Base-by-base conservation (phyloP, 139 green algal species). In the Chlorella sp. region DNA sequence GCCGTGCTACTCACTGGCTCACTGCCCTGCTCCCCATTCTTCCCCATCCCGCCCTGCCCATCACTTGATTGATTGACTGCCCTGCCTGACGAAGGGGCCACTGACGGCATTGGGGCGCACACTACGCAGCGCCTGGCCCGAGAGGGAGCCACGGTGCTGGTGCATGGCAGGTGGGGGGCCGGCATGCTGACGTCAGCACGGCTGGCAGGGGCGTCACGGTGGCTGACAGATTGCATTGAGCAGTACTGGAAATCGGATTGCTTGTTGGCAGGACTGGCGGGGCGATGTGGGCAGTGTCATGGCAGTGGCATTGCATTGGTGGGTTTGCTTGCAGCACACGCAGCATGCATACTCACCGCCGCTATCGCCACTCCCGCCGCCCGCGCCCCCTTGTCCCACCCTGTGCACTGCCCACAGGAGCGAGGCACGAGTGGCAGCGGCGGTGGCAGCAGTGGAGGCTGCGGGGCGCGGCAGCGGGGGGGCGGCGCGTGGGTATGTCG, bases 21-120 rank as follows among this genome's bases (percentile, higher is more conserved):
- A n/a, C n/a, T n/a, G n/a, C n/a, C n/a, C n/a, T n/a, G n/a, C n/a
- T n/a, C n/a, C n/a, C n/a, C n/a, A n/a, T n/a, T n/a, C n/a, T n/a
- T n/a, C n/a, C n/a, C n/a, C n/a, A n/a, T n/a, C n/a, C n/a, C n/a
- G n/a, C n/a, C n/a, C n/a, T n/a, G n/a, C n/a, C n/a, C n/a, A n/a
- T n/a, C n/a, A n/a, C n/a, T n/a, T n/a, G n/a, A n/a, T n/a, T n/a
- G n/a, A n/a, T n/a, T n/a, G n/a, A n/a, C 32, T 5, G 71, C 32
- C 32, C 2, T 78, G 71, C 30, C 32, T 32, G 26, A 22, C 68
- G 32, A 86, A 61, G 91, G 89, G 28, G 48, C 86, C 53, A 97
- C 95, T 0, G 95, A 97, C 71, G 95, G 95, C 34, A 97, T 97
- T 48, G 95, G 95, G 5, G 69, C 71, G 39, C 94, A 97, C 86